Evolutionary conservation across 2,329 filamentous ascomycete genomes (phyloP).

Genomic region (Cercospora canescens): DNA sequence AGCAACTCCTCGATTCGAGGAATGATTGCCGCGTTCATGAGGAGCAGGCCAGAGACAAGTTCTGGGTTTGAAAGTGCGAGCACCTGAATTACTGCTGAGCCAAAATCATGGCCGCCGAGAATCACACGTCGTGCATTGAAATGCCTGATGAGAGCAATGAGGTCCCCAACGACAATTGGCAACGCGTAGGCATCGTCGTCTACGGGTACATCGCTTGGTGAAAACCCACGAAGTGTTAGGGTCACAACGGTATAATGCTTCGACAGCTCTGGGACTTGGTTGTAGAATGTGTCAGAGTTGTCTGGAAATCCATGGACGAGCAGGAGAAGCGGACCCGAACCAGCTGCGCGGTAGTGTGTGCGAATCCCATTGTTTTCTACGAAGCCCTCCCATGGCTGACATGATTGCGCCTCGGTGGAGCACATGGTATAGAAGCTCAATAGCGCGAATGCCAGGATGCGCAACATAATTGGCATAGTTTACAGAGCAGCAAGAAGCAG

Average conservation of each 20-base stretch:
- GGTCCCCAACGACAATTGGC: not conserved
- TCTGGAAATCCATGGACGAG: not conserved
- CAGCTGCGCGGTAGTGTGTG: conserved; percentile 8
- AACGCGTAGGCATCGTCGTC: not conserved
- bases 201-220: not conserved
- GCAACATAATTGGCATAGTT: not conserved
- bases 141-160: not conserved
- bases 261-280: conserved; percentile 3
- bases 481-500: not conserved
- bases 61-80: not conserved
- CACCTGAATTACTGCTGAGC: not conserved
- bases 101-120: not conserved
- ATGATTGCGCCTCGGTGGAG: not conserved
- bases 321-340: conserved; percentile 1
- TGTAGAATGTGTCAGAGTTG: not conserved
- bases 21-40: not conserved
- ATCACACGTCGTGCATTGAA: not conserved
- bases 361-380: conserved; percentile 5
- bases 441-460: not conserved
- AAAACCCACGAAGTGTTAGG: not conserved
- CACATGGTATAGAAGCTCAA: not conserved
- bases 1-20: not conserved
- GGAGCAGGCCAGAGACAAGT: conserved; percentile 1
- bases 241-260: conserved; percentile 7
- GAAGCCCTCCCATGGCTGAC: conserved; percentile 9